Conservation (phyloP, 768 basidiomycete species). For the Leccinum uliginosum region DNA sequence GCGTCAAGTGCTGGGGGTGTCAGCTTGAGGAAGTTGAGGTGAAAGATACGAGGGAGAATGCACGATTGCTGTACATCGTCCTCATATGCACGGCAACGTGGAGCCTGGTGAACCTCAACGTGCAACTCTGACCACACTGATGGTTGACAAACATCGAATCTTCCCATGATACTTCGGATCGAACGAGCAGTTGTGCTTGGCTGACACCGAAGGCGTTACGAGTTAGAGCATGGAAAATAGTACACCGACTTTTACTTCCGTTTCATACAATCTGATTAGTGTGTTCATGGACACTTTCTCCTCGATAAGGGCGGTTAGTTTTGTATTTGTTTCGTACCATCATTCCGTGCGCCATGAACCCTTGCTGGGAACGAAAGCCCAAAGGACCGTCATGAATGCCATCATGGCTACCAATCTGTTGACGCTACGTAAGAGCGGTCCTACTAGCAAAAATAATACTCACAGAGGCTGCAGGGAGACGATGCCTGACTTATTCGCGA, state of each 20-base stretch:
- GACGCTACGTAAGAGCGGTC: neutral
- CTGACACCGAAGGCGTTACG: neutral
- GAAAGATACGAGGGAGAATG: neutral
- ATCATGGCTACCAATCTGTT: conserved; percentile 37
- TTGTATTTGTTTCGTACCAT: neutral
- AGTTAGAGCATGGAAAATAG: neutral
- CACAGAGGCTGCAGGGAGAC: conserved; percentile 35
- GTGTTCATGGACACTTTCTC: neutral
- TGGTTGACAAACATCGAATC: neutral
- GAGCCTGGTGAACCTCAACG: no score
- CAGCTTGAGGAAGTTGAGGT: neutral
- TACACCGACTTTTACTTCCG: no score
- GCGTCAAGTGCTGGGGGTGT: neutral
- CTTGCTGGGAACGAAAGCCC: conserved; percentile 38
- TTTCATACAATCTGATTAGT: neutral
- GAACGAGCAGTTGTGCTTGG: neutral
- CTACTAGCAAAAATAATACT: neutral
- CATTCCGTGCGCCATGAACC: conserved; percentile 17
- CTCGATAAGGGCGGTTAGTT: no score
- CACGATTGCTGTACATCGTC: no score
- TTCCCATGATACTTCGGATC: neutral
- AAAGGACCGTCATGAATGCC: conserved; percentile 37
- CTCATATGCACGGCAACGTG: neutral
- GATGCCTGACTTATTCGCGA: conserved; percentile 58
- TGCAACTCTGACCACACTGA: neutral